Evolutionary conservation across 176 grass and related monocot species (phyloP).

Genomic region (Hordeum marinum): DNA sequence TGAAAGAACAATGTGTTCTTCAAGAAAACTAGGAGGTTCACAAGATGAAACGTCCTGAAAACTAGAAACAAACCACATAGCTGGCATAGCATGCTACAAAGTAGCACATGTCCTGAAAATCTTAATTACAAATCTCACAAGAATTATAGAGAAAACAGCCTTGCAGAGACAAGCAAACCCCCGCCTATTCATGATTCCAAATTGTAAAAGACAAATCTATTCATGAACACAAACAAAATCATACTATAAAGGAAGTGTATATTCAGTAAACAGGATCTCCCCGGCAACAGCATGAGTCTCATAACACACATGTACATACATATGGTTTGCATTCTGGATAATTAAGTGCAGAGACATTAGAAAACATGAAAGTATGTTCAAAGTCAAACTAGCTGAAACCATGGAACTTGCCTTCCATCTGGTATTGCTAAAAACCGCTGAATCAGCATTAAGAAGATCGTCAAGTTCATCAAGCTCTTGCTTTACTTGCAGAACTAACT

Average conservation of each 20-base stretch:
- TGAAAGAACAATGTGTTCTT: background rate
- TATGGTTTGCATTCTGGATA: background rate
- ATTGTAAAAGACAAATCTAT: background rate
- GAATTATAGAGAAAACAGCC: background rate
- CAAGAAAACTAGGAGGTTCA: background rate
- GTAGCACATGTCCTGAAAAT: background rate
- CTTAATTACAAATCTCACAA: background rate
- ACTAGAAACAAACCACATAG: no score
- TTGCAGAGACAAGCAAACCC: background rate
- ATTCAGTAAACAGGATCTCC: background rate
- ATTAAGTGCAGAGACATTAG: background rate
- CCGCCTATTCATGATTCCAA: background rate
- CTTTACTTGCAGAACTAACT: conserved; percentile 14
- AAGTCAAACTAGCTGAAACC: background rate
- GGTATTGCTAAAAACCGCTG: conserved; percentile 47
- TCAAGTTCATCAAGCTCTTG: conserved; percentile 63
- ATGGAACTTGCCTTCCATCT: conserved; percentile 64
- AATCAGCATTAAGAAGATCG: conserved; percentile 64
- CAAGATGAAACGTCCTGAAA: background rate
- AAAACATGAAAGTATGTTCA: background rate
- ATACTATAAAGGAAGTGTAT: background rate
- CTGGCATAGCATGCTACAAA: background rate
- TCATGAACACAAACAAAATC: background rate
- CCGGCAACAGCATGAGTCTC: background rate
- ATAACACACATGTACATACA: background rate